Evolutionary conservation across 805 yeast species (phyloP).

Genomic region (Saccharomycopsis fodiens): DNA sequence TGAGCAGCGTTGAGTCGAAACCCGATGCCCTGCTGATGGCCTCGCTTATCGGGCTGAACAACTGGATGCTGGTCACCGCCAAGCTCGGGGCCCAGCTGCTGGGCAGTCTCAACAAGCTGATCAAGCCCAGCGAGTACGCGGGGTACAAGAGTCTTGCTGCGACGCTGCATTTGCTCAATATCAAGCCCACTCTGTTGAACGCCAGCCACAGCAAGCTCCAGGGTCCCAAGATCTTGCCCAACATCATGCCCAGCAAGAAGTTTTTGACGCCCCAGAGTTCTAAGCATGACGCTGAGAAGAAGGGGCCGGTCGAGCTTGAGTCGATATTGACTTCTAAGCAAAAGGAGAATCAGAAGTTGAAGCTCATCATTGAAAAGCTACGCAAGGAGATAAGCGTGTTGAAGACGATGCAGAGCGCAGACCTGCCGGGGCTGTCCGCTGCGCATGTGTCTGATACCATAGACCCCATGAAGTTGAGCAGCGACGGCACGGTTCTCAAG

Average conservation of each 20-base stretch:
- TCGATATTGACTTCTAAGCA: conserved; percentile 13
- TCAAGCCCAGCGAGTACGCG: neutral
- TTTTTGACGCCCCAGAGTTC: neutral
- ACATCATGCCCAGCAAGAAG: conserved; percentile 11
- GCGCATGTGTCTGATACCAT: neutral
- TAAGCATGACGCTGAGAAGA: neutral
- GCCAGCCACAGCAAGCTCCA: neutral
- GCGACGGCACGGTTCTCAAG: neutral
- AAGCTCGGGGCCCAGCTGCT: neutral
- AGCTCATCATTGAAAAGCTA: conserved; percentile 18
- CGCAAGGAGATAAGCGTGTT: conserved; percentile 14
- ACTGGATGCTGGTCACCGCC: neutral
- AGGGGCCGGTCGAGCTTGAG: conserved; percentile 9
- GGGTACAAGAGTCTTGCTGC: conserved; percentile 9
- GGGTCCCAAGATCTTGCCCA: conserved; percentile 10
- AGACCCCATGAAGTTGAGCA: conserved; percentile 4
- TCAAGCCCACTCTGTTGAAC: conserved; percentile 9
- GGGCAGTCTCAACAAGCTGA: neutral
- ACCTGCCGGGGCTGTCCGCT: neutral
- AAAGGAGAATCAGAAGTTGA: conserved; percentile 19
- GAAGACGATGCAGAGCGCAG: conserved; percentile 1
- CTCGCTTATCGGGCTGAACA: neutral
- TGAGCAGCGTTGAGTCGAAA: neutral
- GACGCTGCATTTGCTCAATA: conserved; percentile 5
- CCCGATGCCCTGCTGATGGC: neutral